These are phyloP conservation scores for Vaucheria bursata DNA, from an alignment of 352 stramenopile genomes.

Conservation along the genomic window DNA sequence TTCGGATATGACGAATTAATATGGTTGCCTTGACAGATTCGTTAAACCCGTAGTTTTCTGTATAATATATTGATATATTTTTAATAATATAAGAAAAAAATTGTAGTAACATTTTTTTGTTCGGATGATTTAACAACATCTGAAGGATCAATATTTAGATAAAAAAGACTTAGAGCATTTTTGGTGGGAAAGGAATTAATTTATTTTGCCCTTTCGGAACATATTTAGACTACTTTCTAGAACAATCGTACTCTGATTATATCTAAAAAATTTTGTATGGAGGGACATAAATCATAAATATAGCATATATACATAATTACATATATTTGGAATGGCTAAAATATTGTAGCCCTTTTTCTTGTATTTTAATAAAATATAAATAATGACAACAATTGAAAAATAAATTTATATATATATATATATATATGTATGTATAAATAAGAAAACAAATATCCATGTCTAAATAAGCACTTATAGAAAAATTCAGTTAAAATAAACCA, in stretches of 20 bases:
- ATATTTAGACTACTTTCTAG: no score
- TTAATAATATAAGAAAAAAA: background rate
- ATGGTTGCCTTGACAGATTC: background rate
- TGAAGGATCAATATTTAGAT: background rate
- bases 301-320: no score
- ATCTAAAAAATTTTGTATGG: no score
- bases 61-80: background rate
- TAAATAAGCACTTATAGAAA: background rate
- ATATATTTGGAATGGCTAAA: no score
- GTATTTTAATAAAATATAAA: background rate
- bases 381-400: background rate
- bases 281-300: no score
- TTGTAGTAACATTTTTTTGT: background rate
- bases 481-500: slow-evolving; percentile 12
- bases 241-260: no score
- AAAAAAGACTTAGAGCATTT: background rate
- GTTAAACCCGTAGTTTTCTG: no score
- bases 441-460: background rate
- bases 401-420: slow-evolving; percentile 13
- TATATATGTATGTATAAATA: background rate
- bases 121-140: background rate
- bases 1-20: no score
- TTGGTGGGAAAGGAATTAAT: no score
- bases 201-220: no score
- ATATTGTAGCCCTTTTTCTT: background rate